Base-by-base conservation (phyloP, 495 filamentous ascomycete species). In the Trichocladium uniseriatum region DNA sequence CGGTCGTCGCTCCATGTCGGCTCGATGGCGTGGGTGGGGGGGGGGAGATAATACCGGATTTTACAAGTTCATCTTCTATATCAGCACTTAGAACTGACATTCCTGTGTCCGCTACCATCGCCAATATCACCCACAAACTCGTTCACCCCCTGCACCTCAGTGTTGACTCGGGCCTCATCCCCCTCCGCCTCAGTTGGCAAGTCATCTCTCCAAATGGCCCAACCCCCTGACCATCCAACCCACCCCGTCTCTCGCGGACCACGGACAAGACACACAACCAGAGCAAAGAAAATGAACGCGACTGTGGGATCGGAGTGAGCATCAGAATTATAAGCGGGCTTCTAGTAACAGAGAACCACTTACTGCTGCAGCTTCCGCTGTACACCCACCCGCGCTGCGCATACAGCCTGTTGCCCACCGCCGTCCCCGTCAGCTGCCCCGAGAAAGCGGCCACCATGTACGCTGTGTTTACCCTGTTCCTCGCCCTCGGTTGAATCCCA, bases 391-490 rank as follows among this genome's bases (percentile, higher is more conserved):
- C 87, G 0, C 75, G 76, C 18, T 71, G 51, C 8, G 83, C 80
- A 64, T 86, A 91, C 4, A 89, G 59, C 24, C 74, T 65, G 56
- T 86, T 87, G 0, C 86, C 87, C 7, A 79, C 82, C 4, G 81
- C 71, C 1, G 87, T 91, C 0, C 87, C 87, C 50, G 79, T 79
- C 18, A 94, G 63, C 68, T 92, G 87, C 0, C 87, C 87, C 38
- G 74, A 77, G 60, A 90, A 92, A 1, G 75, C 75, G 10, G 72
- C 70, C 3, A 90, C 72, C 87, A 91, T 91, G 57, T 86, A 94
- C 3, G 79, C 82, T 2, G 88, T 92, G 58, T 94, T 94, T 19
- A 90, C 73, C 0, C 88, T 61, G 61, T 89, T 92, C 19, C 84
- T 65, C 2, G 80, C 82, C 52, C 81, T 80, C 1, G 86, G 81